A percentile compares a stretch with the other conserved stretches of the same genome.
phyloP scores from a whole-genome alignment of 1,284 basidiomycete species.

The Cystobasidium sp. region DNA sequence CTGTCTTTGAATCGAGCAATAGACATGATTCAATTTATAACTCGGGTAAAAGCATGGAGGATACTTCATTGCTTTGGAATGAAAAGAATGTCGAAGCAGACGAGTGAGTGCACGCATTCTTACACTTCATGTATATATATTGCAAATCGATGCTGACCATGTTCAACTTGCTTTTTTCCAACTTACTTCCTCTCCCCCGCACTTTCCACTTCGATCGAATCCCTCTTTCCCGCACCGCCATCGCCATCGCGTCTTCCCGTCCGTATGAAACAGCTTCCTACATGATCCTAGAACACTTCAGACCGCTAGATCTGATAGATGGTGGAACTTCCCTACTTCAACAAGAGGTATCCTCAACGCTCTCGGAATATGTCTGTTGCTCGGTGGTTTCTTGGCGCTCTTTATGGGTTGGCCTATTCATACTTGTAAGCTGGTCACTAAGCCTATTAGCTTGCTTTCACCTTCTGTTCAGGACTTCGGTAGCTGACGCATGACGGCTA shows the following conservation, averaged over 20 bases:
- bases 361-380: slow-evolving; percentile 49
- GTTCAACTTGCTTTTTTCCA: slow-evolving; percentile 29
- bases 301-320: slow-evolving; percentile 41
- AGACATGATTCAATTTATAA: slow-evolving; percentile 33
- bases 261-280: slow-evolving; percentile 33
- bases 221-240: not conserved
- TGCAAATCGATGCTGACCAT: not conserved
- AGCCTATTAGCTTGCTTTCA: too few species aligned
- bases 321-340: slow-evolving; percentile 44
- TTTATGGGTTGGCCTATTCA: slow-evolving; percentile 51
- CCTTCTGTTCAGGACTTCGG: too few species aligned
- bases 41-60: slow-evolving; percentile 41
- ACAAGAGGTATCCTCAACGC: slow-evolving; percentile 46
- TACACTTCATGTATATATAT: not conserved
- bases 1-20: slow-evolving; percentile 20
- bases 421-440: slow-evolving; percentile 11
- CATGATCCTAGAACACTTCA: slow-evolving; percentile 39
- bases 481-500: too few species aligned
- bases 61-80: slow-evolving; percentile 49
- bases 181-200: not conserved
- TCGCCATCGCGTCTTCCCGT: not conserved
- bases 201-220: not conserved
- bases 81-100: slow-evolving; percentile 51
- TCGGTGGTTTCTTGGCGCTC: slow-evolving; percentile 52
- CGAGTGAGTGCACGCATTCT: slow-evolving; percentile 44